Evolutionary conservation across 2,329 filamentous ascomycete species (phyloP).

Genomic region (Aspergillus vadensis): DNA sequence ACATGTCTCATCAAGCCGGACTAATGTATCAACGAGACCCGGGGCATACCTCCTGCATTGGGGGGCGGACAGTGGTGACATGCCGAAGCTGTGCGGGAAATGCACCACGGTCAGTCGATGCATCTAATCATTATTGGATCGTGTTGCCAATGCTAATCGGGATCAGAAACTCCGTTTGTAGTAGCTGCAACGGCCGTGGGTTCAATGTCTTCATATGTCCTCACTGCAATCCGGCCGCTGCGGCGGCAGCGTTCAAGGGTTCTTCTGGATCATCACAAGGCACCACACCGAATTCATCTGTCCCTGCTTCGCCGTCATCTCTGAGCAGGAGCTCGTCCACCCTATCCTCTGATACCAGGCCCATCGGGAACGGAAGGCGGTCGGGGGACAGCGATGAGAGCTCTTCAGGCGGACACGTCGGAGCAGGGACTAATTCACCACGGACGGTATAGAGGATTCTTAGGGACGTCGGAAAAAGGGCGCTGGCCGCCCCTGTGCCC

Average conservation of each 20-base stretch:
- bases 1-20: conserved; percentile 24
- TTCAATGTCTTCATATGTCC: conserved; percentile 34
- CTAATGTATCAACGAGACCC: conserved; percentile 32
- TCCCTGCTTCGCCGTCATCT: conserved; percentile 24
- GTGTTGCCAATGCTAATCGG: neutral
- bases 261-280: conserved; percentile 7
- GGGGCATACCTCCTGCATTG: conserved; percentile 36
- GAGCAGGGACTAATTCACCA: conserved; percentile 21
- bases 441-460: conserved; percentile 20
- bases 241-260: conserved; percentile 13
- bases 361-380: conserved; percentile 15
- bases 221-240: conserved; percentile 34
- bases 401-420: conserved; percentile 24
- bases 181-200: conserved; percentile 33
- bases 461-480: neutral
- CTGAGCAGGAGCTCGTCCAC: conserved; percentile 33
- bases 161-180: conserved; percentile 29
- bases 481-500: neutral
- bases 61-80: conserved; percentile 36
- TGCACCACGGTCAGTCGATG: conserved; percentile 34
- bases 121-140: neutral
- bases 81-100: conserved; percentile 42
- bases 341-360: conserved; percentile 22
- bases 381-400: conserved; percentile 20
- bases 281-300: conserved; percentile 20